Evolutionary conservation across 2,329 filamentous ascomycete species (phyloP).

Genomic region (Aspergillus sp.): DNA sequence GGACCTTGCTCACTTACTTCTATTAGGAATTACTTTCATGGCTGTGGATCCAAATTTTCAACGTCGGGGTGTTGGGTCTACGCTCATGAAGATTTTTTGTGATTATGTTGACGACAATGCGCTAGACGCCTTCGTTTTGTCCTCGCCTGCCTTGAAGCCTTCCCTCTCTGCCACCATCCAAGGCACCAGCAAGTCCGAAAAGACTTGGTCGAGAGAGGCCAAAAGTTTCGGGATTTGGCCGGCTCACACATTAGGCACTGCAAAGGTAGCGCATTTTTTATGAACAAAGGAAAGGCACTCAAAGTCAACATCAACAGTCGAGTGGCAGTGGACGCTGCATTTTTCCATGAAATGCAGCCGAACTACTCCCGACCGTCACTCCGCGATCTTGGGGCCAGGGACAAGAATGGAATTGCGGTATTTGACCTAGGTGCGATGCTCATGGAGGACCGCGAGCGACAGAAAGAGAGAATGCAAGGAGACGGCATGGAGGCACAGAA

Average conservation of each 20-base stretch:
- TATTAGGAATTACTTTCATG: background rate
- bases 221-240: background rate
- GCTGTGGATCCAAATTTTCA: slow-evolving; percentile 1
- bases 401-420: background rate
- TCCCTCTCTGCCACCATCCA: background rate
- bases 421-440: background rate
- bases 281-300: background rate
- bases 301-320: background rate
- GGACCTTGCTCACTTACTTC: background rate
- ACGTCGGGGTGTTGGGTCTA: slow-evolving; percentile 5
- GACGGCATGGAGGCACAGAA: background rate
- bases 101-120: slow-evolving; percentile 16
- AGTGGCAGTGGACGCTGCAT: background rate
- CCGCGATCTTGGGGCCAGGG: background rate
- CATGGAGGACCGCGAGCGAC: background rate
- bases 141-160: background rate
- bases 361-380: background rate
- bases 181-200: background rate
- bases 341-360: background rate
- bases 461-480: background rate
- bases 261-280: background rate
- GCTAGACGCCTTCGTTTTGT: slow-evolving; percentile 8
- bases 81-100: slow-evolving; percentile 21
- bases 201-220: background rate
- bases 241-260: background rate